Conservation (phyloP, 495 filamentous ascomycete genomes). For the Geopyxis carbonaria region DNA sequence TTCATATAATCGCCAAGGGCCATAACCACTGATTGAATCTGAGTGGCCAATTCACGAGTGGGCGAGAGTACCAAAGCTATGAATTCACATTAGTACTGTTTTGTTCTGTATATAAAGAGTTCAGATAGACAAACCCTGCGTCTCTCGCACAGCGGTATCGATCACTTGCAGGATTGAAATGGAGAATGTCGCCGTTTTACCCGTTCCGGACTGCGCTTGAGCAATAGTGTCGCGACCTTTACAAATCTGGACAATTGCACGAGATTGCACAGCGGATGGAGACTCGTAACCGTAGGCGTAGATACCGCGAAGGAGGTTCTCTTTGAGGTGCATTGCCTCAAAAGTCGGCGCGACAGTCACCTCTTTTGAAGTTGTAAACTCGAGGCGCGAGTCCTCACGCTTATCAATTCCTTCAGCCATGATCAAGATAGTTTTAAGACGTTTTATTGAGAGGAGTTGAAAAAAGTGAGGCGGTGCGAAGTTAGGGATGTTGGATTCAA, state of each 20-base stretch:
- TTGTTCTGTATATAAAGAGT: not conserved
- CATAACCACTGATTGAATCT: slow-evolving; percentile 96
- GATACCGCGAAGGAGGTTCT: slow-evolving; percentile 89
- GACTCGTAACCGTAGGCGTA: slow-evolving; percentile 98
- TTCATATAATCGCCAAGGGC: slow-evolving; percentile 99
- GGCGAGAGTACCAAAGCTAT: slow-evolving; percentile 85
- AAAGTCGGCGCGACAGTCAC: slow-evolving; percentile 65
- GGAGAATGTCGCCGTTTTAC: slow-evolving; percentile 97
- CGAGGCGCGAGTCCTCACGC: slow-evolving; percentile 87
- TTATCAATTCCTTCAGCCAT: slow-evolving; percentile 96
- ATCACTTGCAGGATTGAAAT: slow-evolving; percentile 94
- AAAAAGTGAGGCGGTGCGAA: not conserved
- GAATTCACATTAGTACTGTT: not conserved
- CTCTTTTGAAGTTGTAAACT: slow-evolving; percentile 96
- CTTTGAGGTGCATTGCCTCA: slow-evolving; percentile 74
- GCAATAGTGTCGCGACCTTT: slow-evolving; percentile 97
- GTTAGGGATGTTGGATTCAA: not conserved
- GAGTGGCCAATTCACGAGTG: slow-evolving; percentile 90
- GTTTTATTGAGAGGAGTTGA: not conserved
- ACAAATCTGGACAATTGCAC: slow-evolving; percentile 93
- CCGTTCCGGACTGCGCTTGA: slow-evolving; percentile 97
- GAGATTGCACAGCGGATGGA: slow-evolving; percentile 88
- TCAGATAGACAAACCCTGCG: slow-evolving; percentile 34
- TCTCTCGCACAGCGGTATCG: slow-evolving; percentile 66
- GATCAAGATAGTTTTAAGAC: slow-evolving; percentile 4